Evolutionary conservation across 495 filamentous ascomycete species (phyloP).

Genomic region (Penicillium daleae): DNA sequence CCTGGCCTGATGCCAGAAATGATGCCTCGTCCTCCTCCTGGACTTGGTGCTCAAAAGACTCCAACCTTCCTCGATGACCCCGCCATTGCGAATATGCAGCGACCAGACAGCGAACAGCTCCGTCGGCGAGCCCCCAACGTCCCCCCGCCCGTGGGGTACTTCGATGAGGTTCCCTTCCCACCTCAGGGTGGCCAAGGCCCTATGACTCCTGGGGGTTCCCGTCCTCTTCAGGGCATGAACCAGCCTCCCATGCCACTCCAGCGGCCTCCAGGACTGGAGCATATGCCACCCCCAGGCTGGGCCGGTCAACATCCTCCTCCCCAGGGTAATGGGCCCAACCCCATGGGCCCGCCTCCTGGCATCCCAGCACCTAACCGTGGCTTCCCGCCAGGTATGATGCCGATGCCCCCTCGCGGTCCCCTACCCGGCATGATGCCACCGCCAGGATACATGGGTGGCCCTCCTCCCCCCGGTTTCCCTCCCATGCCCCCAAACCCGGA

Average conservation of each 20-base stretch:
- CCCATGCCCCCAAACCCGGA: slow-evolving; percentile 51
- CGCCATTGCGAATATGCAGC: slow-evolving; percentile 52
- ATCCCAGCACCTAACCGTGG: slow-evolving; percentile 46
- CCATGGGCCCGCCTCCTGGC: slow-evolving; percentile 52
- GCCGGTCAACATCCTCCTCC: slow-evolving; percentile 40
- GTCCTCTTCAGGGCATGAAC: slow-evolving; percentile 38
- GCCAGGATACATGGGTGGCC: slow-evolving; percentile 54
- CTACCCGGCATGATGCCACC: slow-evolving; percentile 57
- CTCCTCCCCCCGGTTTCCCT: slow-evolving; percentile 51
- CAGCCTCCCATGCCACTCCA: slow-evolving; percentile 47
- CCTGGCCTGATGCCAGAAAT: slow-evolving; percentile 50
- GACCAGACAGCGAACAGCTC: slow-evolving; percentile 48
- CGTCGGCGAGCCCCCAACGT: slow-evolving; percentile 44
- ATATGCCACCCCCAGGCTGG: slow-evolving; percentile 51
- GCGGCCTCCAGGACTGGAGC: slow-evolving; percentile 54
- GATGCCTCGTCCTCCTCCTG: slow-evolving; percentile 51
- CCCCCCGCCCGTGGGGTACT: slow-evolving; percentile 46
- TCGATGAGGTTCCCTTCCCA: slow-evolving; percentile 48
- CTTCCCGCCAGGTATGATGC: slow-evolving; percentile 51
- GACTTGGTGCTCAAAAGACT: slow-evolving; percentile 42
- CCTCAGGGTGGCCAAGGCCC: slow-evolving; percentile 43
- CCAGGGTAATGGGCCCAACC: slow-evolving; percentile 43
- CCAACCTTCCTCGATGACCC: slow-evolving; percentile 52
- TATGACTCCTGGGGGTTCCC: slow-evolving; percentile 43
- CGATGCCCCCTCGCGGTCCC: slow-evolving; percentile 48